Conservation (phyloP, 495 filamentous ascomycete species). For the Daldinia childiae region DNA sequence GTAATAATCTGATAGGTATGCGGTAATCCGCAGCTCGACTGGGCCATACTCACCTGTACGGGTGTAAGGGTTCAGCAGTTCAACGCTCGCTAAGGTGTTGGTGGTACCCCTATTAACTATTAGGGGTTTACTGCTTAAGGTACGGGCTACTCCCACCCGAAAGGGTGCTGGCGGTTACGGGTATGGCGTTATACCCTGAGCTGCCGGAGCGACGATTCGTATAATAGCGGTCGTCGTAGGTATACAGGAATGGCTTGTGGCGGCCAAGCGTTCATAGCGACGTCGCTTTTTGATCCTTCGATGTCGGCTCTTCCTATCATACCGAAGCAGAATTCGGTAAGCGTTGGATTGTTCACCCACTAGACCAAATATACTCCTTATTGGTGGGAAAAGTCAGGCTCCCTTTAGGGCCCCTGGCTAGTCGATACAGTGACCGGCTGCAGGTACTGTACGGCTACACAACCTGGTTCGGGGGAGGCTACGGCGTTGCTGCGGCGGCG, state of each 20-base stretch:
- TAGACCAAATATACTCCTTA: conserved; percentile 1
- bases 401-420: background rate
- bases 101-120: conserved; percentile 46
- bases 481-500: background rate
- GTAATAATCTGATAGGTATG: conserved; percentile 1
- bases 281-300: conserved; percentile 15
- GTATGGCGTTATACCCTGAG: background rate
- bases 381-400: conserved; percentile 5
- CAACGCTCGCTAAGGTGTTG: background rate
- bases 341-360: conserved; percentile 15
- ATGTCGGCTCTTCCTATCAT: conserved; percentile 14
- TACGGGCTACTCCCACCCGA: conserved; percentile 52
- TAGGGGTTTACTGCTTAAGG: conserved; percentile 36
- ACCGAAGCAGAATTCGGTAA: conserved; percentile 16
- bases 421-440: background rate
- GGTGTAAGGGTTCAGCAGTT: background rate
- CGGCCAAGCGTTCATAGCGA: conserved; percentile 15
- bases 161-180: conserved; percentile 5
- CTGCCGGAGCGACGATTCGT: background rate
- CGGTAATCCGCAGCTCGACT: conserved; percentile 18
- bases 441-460: conserved; percentile 1
- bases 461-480: conserved; percentile 3
- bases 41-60: conserved; percentile 7
- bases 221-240: background rate
- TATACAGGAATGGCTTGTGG: conserved; percentile 14